Evolutionary conservation across 108 stramenopile genomes (phyloP).

Genomic region (Bacterosira constricta): DNA sequence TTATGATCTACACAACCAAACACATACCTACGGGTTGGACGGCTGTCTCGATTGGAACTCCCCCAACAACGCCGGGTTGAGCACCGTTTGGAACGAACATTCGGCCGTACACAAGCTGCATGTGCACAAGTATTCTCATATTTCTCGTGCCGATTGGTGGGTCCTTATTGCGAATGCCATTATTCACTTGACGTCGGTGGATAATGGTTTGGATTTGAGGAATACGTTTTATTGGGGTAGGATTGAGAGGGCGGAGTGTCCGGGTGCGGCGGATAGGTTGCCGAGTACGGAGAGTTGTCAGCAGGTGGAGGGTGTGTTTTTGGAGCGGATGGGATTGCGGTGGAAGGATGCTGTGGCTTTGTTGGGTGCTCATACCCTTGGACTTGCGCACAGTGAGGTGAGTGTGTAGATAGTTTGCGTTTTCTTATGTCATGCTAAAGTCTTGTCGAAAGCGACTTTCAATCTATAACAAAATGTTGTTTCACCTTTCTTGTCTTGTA

Average conservation of each 20-base stretch:
- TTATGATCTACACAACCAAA: too few species aligned
- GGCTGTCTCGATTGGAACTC: too few species aligned
- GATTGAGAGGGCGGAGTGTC: slow-evolving; percentile 12
- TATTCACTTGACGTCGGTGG: slow-evolving; percentile 17
- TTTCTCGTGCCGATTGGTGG: slow-evolving; percentile 11
- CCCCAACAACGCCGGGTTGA: too few species aligned
- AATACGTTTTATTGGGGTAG: slow-evolving; percentile 41
- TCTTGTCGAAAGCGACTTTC: neutral
- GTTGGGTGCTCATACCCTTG: slow-evolving; percentile 45
- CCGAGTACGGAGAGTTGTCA: slow-evolving; percentile 23
- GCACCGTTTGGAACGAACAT: too few species aligned
- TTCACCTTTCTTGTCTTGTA: neutral
- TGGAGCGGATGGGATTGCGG: slow-evolving; percentile 42
- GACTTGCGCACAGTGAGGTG: slow-evolving; percentile 26
- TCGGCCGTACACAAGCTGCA: too few species aligned
- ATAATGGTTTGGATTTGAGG: slow-evolving; percentile 19
- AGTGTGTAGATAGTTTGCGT: neutral
- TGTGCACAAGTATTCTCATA: too few species aligned
- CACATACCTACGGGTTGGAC: too few species aligned
- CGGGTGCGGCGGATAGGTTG: slow-evolving; percentile 24
- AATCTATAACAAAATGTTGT: neutral
- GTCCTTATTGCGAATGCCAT: slow-evolving; percentile 24
- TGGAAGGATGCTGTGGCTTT: slow-evolving; percentile 44
- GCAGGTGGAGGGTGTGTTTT: slow-evolving; percentile 32
- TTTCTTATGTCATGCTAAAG: neutral